Base-by-base conservation (phyloP, 73 alveolate genomes). In the Paraurostyla sp. region DNA sequence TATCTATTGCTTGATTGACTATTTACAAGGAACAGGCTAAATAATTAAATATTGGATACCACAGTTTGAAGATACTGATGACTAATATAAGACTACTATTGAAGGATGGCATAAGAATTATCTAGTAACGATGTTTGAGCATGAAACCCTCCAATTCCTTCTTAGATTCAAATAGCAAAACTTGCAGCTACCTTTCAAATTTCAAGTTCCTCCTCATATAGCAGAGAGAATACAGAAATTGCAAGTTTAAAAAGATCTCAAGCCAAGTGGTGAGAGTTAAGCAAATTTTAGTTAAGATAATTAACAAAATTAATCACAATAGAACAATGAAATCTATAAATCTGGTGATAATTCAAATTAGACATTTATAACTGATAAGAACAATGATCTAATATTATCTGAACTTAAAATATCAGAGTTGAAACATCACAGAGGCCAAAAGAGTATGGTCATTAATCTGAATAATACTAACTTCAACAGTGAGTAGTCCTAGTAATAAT, bases 101-200 rank as follows among this genome's bases (percentile, higher is more conserved):
- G 71, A 49, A 3, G 86, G 86, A 16, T 73, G 71, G 65, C 86
- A 73, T 22, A 73, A 73, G 33, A 73, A 73, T 25, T 49, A 73
- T 25, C 32, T 73, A 9, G 49, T 48, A 40, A 49, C 86, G 3
- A 50, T 73, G 1, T 18, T 73, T 20, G 86, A 73, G 50, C 29
- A 73, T 73, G 86, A 73, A 30, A 43, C 49, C 0, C 49, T 73
- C 22, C 33, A 73, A 46, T 48, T 73, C 30, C 9, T 73, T 27
- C 29, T 16, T 43, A 73, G 86, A 46, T 48, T 73, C 42, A 73
- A 50, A 73, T 27, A 38, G 6, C 11, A 20, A 13, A 73, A 73
- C 46, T 18, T 73, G 29, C 62, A 73, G 7, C 20, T 73, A 56
- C 86, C 86, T 25, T 9, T 23, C 18, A 48, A 43, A 23, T 73